Conservation (phyloP, 2,329 filamentous ascomycete genomes). For the Fusarium algeriense region DNA sequence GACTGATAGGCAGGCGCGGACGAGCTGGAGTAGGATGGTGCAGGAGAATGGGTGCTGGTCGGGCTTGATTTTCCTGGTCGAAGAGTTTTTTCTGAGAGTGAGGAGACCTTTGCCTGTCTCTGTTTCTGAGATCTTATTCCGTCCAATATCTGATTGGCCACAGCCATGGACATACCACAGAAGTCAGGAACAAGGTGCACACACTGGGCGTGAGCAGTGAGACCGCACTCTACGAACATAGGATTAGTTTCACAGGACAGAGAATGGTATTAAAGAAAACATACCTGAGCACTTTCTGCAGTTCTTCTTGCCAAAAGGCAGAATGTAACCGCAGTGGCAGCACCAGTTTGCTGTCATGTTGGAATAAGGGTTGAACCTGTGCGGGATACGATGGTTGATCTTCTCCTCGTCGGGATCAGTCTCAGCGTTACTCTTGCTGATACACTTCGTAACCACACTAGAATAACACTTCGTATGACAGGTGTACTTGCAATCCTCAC, state of each 20-base stretch:
- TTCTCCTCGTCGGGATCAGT: slow-evolving; percentile 99
- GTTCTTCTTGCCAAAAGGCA: slow-evolving; percentile 95
- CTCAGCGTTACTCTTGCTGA: slow-evolving; percentile 98
- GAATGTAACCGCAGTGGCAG: slow-evolving; percentile 96
- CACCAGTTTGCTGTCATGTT: slow-evolving; percentile 99
- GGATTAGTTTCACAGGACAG: slow-evolving; percentile 46
- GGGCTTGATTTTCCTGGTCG: slow-evolving; percentile 65
- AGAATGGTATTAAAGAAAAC: slow-evolving; percentile 35
- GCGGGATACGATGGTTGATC: slow-evolving; percentile 98
- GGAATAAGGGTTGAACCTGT: slow-evolving; percentile 95
- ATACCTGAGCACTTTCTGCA: slow-evolving; percentile 90
- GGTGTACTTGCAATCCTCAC: slow-evolving; percentile 99
- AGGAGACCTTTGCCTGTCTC: slow-evolving; percentile 67
- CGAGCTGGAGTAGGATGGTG: slow-evolving; percentile 53
- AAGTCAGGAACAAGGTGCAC: slow-evolving; percentile 98
- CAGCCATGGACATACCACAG: slow-evolving; percentile 99
- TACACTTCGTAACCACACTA: slow-evolving; percentile 98
- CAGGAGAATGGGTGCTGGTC: slow-evolving; percentile 51
- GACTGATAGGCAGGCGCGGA: slow-evolving; percentile 40
- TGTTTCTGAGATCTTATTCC: slow-evolving; percentile 86
- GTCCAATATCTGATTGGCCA: slow-evolving; percentile 91
- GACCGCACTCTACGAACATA: slow-evolving; percentile 77
- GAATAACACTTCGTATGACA: slow-evolving; percentile 98
- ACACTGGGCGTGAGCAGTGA: slow-evolving; percentile 91
- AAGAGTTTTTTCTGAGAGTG: slow-evolving; percentile 75